Base-by-base conservation (phyloP, 176 grass and related monocot genomes). In the Aechmea fasciata region DNA sequence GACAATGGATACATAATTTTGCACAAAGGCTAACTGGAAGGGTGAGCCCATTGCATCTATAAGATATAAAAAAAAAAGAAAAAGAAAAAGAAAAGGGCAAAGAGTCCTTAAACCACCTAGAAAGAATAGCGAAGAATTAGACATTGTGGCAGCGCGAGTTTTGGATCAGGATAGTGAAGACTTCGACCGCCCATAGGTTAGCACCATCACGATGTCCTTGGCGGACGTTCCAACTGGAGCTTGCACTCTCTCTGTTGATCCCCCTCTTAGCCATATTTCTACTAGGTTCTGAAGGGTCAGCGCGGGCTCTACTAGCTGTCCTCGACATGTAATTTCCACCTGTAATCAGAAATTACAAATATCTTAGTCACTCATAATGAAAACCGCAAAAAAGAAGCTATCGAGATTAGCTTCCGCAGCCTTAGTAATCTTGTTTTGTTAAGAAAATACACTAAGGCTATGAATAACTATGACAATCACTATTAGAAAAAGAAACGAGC, bases 321-420 rank as follows among this genome's bases (percentile, higher is more conserved):
- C 84, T 8, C 84, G 74, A 63, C 91, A 96, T 48, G 63, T 87
- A 66, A 96, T 84, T 78, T 96, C 91, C 48, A 96, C 87, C 91
- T 96, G 70, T 55, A 75, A 73, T 69, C 55, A 75, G 2, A 55
- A 73, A 49, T 55, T 55, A 13, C 0, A n/a, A n/a, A 1, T n/a
- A 41, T 41, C 33, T 41, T 7, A 41, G 33, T 41, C 33, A 41
- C 33, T 41, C 33, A 41, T 41, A 41, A 41, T 41, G 33, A 6
- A 6, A 41, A 41, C 33, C 33, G 5, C 5, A 41, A 41, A 41
- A 41, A 41, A 41, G 5, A 41, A 41, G 33, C 33, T 41, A 7
- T 41, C 0, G 33, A 41, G 0, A 41, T 41, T 41, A 41, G 33
- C 33, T 41, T 41, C 33, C 33, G 1, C 33, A 41, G 33, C 33